Evolutionary conservation across 1,284 basidiomycete species (phyloP).

Genomic region (Sporisorium exsertum): DNA sequence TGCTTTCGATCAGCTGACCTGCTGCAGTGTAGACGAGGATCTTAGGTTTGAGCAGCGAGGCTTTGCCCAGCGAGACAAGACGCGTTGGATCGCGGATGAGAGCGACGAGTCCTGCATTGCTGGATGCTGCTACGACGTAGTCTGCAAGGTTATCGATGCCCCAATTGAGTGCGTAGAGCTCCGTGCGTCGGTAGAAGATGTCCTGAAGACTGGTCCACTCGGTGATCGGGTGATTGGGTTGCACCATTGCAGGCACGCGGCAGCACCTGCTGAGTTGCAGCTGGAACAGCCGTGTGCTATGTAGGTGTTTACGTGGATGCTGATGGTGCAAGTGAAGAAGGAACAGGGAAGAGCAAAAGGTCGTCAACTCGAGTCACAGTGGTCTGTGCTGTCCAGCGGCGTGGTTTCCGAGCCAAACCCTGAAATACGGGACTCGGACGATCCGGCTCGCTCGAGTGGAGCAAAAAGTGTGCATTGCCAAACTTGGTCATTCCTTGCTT

Average conservation of each 20-base stretch:
- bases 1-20: constrained; percentile 70
- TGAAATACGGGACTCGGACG: constrained; percentile 10
- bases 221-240: constrained; percentile 48
- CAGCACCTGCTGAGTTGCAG: background rate
- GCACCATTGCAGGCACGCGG: constrained; percentile 26
- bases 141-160: constrained; percentile 83
- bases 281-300: background rate
- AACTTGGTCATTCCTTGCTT: background rate
- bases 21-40: constrained; percentile 73
- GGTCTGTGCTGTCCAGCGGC: constrained; percentile 12
- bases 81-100: constrained; percentile 87
- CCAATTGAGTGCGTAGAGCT: constrained; percentile 85
- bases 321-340: background rate
- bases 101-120: constrained; percentile 87
- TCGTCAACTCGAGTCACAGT: background rate
- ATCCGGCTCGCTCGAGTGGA: constrained; percentile 6
- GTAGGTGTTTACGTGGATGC: background rate
- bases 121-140: constrained; percentile 83
- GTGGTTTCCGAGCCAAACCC: background rate
- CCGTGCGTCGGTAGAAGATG: constrained; percentile 75
- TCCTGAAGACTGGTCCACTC: constrained; percentile 64
- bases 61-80: constrained; percentile 79
- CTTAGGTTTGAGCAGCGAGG: constrained; percentile 77
- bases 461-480: background rate
- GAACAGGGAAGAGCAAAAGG: background rate